A percentile compares a stretch with the other conserved stretches of the same genome.
These are phyloP conservation scores for Schizochytrium sp. DNA, from an alignment of 108 stramenopile genomes.

Conservation along the genomic window DNA sequence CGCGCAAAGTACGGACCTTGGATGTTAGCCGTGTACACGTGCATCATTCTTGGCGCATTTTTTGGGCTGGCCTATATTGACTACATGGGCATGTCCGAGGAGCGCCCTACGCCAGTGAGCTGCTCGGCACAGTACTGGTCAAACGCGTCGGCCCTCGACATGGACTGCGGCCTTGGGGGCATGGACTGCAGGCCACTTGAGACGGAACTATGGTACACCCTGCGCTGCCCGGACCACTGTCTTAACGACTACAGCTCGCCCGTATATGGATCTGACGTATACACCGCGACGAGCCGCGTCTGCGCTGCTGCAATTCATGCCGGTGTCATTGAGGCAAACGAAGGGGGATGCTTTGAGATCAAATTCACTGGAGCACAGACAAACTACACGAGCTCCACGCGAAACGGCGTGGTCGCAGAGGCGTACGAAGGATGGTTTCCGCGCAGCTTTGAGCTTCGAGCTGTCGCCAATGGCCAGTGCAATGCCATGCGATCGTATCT, in stretches of 20 bases:
- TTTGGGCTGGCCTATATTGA: background rate
- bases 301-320: conserved; percentile 2
- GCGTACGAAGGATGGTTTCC: background rate
- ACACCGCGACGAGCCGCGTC: background rate
- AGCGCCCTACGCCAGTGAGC: background rate
- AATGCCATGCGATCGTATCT: background rate
- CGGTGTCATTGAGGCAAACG: background rate
- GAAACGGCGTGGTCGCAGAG: background rate
- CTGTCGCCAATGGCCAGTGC: background rate
- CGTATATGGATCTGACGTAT: background rate
- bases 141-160: background rate
- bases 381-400: background rate
- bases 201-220: background rate
- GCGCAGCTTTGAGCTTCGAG: background rate
- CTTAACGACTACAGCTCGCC: background rate
- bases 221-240: background rate
- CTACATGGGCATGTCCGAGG: background rate
- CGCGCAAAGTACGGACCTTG: background rate
- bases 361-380: background rate
- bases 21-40: background rate
- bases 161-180: background rate
- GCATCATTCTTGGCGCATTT: background rate
- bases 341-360: background rate
- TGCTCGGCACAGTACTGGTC: background rate
- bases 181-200: background rate